Conservation (phyloP, 768 basidiomycete genomes). For the Auricularia cornea region DNA sequence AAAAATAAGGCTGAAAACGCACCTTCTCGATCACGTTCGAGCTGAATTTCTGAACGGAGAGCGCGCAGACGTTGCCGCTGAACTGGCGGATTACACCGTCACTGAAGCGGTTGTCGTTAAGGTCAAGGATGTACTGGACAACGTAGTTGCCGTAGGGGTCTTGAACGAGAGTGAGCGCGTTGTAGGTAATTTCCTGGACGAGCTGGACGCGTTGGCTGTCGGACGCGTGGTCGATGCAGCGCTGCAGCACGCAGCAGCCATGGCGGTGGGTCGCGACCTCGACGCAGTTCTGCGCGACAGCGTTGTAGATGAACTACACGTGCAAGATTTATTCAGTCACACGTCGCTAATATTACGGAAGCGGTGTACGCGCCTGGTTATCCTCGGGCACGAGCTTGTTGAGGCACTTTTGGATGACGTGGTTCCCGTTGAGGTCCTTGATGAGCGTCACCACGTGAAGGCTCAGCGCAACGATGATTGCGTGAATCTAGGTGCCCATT, state of each 20-base stretch:
- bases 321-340: not conserved
- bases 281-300: conserved; percentile 96
- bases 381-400: conserved; percentile 98
- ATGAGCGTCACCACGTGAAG: conserved; percentile 97
- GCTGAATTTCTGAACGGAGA: conserved; percentile 98
- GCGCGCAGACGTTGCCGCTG: conserved; percentile 91
- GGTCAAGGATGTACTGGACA: conserved; percentile 95
- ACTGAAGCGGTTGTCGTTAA: conserved; percentile 97
- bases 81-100: conserved; percentile 97
- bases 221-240: conserved; percentile 97
- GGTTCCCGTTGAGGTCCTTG: conserved; percentile 96
- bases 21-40: conserved; percentile 99
- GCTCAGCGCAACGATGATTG: conserved; percentile 93
- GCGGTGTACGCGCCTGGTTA: conserved; percentile 62
- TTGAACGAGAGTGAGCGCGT: conserved; percentile 94
- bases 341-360: not conserved
- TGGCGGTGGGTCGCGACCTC: conserved; percentile 98
- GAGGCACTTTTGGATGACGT: conserved; percentile 98
- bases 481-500: conserved; percentile 73
- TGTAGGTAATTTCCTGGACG: conserved; percentile 98
- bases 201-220: conserved; percentile 92
- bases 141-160: conserved; percentile 95
- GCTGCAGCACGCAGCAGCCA: conserved; percentile 96
- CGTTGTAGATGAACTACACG: conserved; percentile 92
- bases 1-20: conserved; percentile 5